Evolutionary conservation across 345 rosid species (phyloP).

Genomic region (Boechera retrofracta): DNA sequence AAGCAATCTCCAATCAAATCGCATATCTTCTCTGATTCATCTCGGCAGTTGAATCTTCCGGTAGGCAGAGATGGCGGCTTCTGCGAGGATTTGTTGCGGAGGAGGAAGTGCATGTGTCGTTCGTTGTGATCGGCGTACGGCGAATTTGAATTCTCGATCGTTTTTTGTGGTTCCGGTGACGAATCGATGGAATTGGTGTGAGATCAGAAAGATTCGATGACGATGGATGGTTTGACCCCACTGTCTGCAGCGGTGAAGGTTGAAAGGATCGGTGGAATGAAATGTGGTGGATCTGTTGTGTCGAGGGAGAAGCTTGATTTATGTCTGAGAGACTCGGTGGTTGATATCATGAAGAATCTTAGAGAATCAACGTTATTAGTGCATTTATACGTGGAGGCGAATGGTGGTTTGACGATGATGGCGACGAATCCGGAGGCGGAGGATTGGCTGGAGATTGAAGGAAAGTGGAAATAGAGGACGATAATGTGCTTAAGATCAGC

Average conservation of each 20-base stretch:
- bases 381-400: slow-evolving; percentile 55
- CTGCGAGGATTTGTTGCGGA: slow-evolving; percentile 43
- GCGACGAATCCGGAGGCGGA: too few species aligned
- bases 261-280: slow-evolving; percentile 29
- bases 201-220: slow-evolving; percentile 29
- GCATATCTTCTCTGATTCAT: slow-evolving; percentile 17
- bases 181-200: slow-evolving; percentile 13
- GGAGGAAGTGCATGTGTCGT: slow-evolving; percentile 33
- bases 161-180: slow-evolving; percentile 12
- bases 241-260: slow-evolving; percentile 27
- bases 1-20: slow-evolving; percentile 11
- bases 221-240: slow-evolving; percentile 24
- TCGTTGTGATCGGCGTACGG: slow-evolving; percentile 24
- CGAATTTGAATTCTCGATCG: slow-evolving; percentile 1
- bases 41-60: slow-evolving; percentile 20
- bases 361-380: slow-evolving; percentile 67
- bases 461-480: too few species aligned
- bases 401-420: too few species aligned
- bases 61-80: slow-evolving; percentile 42
- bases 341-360: slow-evolving; percentile 72
- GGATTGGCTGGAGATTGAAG: too few species aligned
- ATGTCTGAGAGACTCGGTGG: slow-evolving; percentile 78
- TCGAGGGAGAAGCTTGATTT: slow-evolving; percentile 59
- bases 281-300: slow-evolving; percentile 34
- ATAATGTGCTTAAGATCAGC: too few species aligned